A percentile compares a stretch with the other conserved stretches of the same genome.
phyloP scores from a whole-genome alignment of 768 basidiomycete genomes.

The Pleurotus pulmonarius region DNA sequence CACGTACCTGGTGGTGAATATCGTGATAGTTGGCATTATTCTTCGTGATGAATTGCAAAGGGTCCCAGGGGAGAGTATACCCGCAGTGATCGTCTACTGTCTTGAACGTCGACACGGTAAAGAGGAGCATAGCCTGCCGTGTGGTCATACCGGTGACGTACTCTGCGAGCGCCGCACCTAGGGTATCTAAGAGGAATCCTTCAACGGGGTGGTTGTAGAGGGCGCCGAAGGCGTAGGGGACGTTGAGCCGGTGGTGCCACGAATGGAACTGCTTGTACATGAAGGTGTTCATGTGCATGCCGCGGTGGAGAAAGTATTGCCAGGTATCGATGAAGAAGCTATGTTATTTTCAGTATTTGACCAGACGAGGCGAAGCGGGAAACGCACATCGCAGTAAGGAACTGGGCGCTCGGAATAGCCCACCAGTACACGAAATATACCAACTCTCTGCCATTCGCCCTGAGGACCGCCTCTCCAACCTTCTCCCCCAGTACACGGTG shows the following conservation, averaged over 20 bases:
- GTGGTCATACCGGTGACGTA: constrained; percentile 59
- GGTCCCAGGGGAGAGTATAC: constrained; percentile 87
- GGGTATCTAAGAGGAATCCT: constrained; percentile 84
- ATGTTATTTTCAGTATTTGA: not conserved
- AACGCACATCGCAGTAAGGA: constrained; percentile 81
- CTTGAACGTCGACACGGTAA: constrained; percentile 81
- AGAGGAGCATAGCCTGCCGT: constrained; percentile 83
- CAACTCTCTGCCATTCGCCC: constrained; percentile 15
- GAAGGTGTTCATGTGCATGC: constrained; percentile 87
- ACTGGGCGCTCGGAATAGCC: constrained; percentile 72
- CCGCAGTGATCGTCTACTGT: constrained; percentile 97
- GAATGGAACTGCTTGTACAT: constrained; percentile 92
- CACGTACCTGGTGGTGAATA: constrained; percentile 87
- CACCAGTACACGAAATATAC: constrained; percentile 88
- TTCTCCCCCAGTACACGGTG: constrained; percentile 37
- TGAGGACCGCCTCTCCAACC: constrained; percentile 34
- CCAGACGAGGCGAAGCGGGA: not conserved
- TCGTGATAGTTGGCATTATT: constrained; percentile 98
- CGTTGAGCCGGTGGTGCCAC: constrained; percentile 93
- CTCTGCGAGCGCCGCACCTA: constrained; percentile 81
- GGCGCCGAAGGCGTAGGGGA: constrained; percentile 95
- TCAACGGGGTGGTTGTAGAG: constrained; percentile 97
- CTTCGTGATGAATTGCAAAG: constrained; percentile 74
- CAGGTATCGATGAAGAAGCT: constrained; percentile 96
- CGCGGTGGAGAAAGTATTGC: constrained; percentile 96